Evolutionary conservation across 305 asterid species (phyloP).

Genomic region (Solanum hybrid): DNA sequence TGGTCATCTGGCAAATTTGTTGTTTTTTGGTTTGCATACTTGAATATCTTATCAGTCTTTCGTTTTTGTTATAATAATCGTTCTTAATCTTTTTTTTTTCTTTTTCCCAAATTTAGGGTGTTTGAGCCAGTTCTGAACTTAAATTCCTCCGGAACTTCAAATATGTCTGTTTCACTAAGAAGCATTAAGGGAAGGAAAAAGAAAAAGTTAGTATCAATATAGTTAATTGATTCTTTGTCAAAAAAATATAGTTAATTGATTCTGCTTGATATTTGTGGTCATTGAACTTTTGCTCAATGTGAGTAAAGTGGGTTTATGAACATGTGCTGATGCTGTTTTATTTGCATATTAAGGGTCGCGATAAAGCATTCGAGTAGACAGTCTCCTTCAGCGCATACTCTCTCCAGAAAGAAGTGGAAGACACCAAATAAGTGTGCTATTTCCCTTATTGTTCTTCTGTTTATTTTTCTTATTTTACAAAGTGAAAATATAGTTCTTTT

Average conservation of each 20-base stretch:
- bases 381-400: slow-evolving; percentile 26
- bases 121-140: slow-evolving; percentile 43
- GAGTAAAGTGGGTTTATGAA: neutral
- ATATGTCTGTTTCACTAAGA: slow-evolving; percentile 3
- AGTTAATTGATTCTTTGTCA: neutral
- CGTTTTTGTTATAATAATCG: neutral
- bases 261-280: slow-evolving; percentile 5
- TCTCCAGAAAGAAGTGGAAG: slow-evolving; percentile 40
- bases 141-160: slow-evolving; percentile 29
- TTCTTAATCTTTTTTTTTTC: neutral
- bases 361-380: slow-evolving; percentile 29
- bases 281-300: neutral
- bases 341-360: slow-evolving; percentile 36
- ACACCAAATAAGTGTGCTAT: slow-evolving; percentile 37
- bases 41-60: neutral
- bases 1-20: neutral
- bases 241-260: slow-evolving; percentile 8
- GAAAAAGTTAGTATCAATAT: slow-evolving; percentile 52
- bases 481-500: neutral
- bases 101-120: slow-evolving; percentile 26
- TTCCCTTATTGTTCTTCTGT: slow-evolving; percentile 8
- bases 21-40: neutral
- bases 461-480: neutral
- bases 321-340: slow-evolving; percentile 8
- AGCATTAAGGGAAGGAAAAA: slow-evolving; percentile 36